phyloP scores from a whole-genome alignment of 208 protist genomes.

The Leishmania tropica region DNA sequence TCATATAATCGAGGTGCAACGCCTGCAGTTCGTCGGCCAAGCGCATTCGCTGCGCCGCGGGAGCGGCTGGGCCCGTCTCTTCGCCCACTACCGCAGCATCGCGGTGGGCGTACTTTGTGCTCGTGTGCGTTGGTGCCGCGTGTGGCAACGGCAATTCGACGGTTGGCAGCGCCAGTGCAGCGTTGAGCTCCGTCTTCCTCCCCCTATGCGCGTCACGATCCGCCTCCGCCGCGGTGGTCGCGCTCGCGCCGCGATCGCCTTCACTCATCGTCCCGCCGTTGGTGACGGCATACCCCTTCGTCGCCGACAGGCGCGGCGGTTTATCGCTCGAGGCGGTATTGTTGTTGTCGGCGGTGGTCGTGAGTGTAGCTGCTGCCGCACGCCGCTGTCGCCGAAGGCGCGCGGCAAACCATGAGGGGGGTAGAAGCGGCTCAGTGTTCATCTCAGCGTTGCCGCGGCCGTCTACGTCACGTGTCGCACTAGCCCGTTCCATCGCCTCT shows the following conservation, averaged over 20 bases:
- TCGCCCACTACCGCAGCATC: background rate
- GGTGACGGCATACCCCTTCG: background rate
- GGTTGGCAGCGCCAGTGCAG: background rate
- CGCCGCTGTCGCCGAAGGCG: background rate
- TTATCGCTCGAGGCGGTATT: background rate
- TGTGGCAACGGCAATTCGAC: background rate
- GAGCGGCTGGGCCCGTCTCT: background rate
- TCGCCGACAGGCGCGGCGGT: background rate
- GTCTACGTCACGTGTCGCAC: background rate
- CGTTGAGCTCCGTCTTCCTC: background rate
- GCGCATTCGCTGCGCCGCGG: conserved; percentile 3
- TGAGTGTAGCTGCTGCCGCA: background rate
- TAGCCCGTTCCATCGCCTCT: conserved; percentile 9
- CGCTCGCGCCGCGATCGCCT: background rate
- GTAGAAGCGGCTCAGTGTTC: conserved; percentile 4
- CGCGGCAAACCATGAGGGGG: conserved; percentile 4
- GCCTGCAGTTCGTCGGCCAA: conserved; percentile 29
- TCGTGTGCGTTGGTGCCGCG: background rate
- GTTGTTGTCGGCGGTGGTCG: background rate
- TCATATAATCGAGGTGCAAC: conserved; percentile 29
- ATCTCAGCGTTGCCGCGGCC: background rate
- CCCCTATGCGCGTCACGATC: background rate
- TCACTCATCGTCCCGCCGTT: background rate
- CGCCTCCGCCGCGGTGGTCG: background rate
- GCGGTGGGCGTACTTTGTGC: no score